A percentile compares a stretch with the other conserved stretches of the same genome.
These are phyloP conservation scores for Ophiostoma novo-ulmi DNA, from an alignment of 2,329 filamentous ascomycete species.

Conservation along the genomic window DNA sequence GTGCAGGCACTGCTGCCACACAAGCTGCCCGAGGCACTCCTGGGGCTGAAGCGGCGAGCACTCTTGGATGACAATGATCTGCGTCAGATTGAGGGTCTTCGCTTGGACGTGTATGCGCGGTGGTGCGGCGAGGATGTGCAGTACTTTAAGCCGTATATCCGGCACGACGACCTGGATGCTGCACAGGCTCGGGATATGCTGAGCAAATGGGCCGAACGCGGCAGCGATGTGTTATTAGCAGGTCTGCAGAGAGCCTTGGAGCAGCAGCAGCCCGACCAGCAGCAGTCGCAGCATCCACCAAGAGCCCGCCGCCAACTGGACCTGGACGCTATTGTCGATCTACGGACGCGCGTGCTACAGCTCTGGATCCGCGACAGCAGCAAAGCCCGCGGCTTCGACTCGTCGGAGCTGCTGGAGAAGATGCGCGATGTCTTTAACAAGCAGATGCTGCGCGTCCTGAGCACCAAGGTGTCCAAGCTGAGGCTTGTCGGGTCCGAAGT, in stretches of 20 bases:
- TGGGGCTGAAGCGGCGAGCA: constrained; percentile 61
- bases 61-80: constrained; percentile 69
- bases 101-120: constrained; percentile 68
- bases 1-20: constrained; percentile 71
- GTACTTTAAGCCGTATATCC: constrained; percentile 81
- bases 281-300: background rate
- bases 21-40: constrained; percentile 64
- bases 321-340: constrained; percentile 62
- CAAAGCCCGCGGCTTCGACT: constrained; percentile 61
- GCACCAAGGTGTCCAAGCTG: constrained; percentile 59
- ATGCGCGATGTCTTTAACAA: constrained; percentile 65
- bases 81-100: constrained; percentile 60
- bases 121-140: constrained; percentile 81
- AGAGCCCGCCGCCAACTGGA: constrained; percentile 41
- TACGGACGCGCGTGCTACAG: constrained; percentile 65
- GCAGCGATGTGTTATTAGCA: constrained; percentile 54
- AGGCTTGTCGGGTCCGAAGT: constrained; percentile 61
- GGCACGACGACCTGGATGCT: constrained; percentile 68
- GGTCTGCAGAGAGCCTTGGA: constrained; percentile 58
- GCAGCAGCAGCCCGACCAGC: constrained; percentile 27
- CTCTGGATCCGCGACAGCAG: constrained; percentile 69
- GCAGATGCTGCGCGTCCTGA: constrained; percentile 59
- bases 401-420: constrained; percentile 61
- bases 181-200: constrained; percentile 57
- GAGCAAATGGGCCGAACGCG: constrained; percentile 57